Evolutionary conservation across 2,329 filamentous ascomycete species (phyloP).

Genomic region (Aspergillus quadricinctus): DNA sequence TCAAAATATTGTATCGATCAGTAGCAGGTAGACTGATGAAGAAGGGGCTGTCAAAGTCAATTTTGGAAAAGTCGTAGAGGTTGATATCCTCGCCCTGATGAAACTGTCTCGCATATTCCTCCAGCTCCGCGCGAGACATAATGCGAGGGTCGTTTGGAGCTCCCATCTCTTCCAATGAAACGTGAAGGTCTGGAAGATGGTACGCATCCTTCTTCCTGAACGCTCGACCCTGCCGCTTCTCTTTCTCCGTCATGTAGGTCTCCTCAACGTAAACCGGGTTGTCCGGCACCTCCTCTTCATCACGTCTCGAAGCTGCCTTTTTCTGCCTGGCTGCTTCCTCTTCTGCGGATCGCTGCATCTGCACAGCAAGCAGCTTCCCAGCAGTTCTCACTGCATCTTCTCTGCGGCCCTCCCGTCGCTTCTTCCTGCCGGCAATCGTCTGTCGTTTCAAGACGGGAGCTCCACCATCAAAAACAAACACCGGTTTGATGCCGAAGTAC

Average conservation of each 20-base stretch:
- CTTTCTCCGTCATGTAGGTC: slow-evolving; percentile 70
- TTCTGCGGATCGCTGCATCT: slow-evolving; percentile 87
- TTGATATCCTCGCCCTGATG: slow-evolving; percentile 83
- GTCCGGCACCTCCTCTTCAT: slow-evolving; percentile 66
- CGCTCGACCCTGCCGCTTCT: slow-evolving; percentile 67
- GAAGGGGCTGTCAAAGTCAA: slow-evolving; percentile 94
- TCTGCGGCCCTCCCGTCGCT: slow-evolving; percentile 75
- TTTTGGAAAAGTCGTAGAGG: slow-evolving; percentile 95
- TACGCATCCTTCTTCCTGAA: slow-evolving; percentile 95
- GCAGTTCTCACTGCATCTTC: slow-evolving; percentile 93
- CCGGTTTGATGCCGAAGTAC: slow-evolving; percentile 92
- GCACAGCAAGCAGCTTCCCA: slow-evolving; percentile 83
- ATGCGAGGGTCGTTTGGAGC: slow-evolving; percentile 88
- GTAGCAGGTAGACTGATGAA: slow-evolving; percentile 85
- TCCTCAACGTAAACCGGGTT: slow-evolving; percentile 90
- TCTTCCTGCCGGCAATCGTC: slow-evolving; percentile 76
- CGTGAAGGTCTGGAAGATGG: slow-evolving; percentile 81
- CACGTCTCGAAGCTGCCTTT: slow-evolving; percentile 40
- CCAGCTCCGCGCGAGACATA: slow-evolving; percentile 91
- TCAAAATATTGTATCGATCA: slow-evolving; percentile 95
- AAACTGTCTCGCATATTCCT: slow-evolving; percentile 91
- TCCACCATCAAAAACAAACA: slow-evolving; percentile 97
- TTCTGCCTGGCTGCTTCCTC: slow-evolving; percentile 70
- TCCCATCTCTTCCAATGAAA: slow-evolving; percentile 78
- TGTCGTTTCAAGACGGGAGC: slow-evolving; percentile 86